Conservation (phyloP, 2,329 filamentous ascomycete species). For the Ophiostoma ips region DNA sequence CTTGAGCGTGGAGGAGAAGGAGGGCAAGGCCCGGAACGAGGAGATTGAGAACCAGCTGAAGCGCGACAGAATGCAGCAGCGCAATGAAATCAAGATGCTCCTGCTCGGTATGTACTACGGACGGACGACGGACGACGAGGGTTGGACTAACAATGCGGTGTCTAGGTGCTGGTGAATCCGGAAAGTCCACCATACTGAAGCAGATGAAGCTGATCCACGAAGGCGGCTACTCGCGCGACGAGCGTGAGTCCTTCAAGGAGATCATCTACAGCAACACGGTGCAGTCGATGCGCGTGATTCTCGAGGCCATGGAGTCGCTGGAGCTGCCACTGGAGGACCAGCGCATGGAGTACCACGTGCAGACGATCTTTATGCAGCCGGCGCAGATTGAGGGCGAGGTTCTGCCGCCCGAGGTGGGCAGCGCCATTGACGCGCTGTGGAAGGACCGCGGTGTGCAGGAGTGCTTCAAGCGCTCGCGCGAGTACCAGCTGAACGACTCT, state of each 20-base stretch:
- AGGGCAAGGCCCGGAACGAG: conserved; percentile 99
- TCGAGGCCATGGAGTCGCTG: conserved; percentile 55
- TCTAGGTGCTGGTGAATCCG: conserved; percentile 83
- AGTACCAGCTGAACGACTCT: conserved; percentile 94
- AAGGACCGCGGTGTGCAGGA: conserved; percentile 85
- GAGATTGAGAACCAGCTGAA: conserved; percentile 99
- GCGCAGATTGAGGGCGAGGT: conserved; percentile 93
- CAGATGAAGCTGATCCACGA: conserved; percentile 99
- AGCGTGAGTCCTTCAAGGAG: conserved; percentile 56
- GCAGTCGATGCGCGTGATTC: conserved; percentile 55
- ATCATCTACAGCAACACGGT: conserved; percentile 60
- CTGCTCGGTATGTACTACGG: conserved; percentile 66
- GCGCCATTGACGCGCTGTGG: conserved; percentile 85
- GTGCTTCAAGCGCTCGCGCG: conserved; percentile 88
- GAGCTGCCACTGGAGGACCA: conserved; percentile 78
- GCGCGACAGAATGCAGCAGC: conserved; percentile 95
- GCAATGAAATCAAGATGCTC: conserved; percentile 99
- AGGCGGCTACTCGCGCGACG: conserved; percentile 92
- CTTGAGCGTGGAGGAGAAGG: conserved; percentile 99
- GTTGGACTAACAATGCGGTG: neutral
- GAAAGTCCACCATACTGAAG: conserved; percentile 88
- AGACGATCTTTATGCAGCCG: conserved; percentile 98
- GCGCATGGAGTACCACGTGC: conserved; percentile 90
- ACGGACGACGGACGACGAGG: no score
- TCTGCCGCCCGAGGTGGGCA: conserved; percentile 84